Evolutionary conservation across 225 moss, liverwort and hornwort genomes (phyloP), one percentile per base, ranked within the genome.

Genomic region (Pleurozium schreberi): DNA sequence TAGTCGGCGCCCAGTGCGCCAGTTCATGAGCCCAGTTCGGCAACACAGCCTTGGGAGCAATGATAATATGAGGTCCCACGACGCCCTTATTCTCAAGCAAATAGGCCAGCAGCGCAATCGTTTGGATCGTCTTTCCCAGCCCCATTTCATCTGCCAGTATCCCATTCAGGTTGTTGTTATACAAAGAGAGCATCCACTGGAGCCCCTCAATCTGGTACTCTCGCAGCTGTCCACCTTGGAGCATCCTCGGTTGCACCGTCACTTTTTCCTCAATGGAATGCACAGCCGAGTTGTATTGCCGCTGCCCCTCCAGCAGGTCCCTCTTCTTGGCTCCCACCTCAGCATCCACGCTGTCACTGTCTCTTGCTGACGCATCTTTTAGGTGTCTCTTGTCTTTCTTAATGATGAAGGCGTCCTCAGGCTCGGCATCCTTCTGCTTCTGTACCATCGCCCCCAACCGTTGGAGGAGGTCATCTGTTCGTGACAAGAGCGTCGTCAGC

Each of bases 121-220:
- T 97, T 87, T 99, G 99, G n/a, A 99, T 99, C 22, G 99, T 99
- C 91, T 99, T 99, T 38, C 99, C 99, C 43, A 99, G 87, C 28
- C 99, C 99, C 99, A 99, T 99, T 89, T 99, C 99, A 85, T 99
- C 99, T 28, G 99, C 99, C 86, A 99, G 89, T 64, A 99, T 99
- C 42, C 99, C 99, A 88, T 99, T 99, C 57, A 99, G 90, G 86
- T 97, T 99, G 87, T 99, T 99, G 84, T 99, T 99, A 82, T 99
- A 99, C 88, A 99, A 88, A 70, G 97, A 97, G 55, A 99, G 96
- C 99, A 99, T 99, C 99, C 99, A 99, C 84, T 99, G 99, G n/a
- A 99, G 95, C 61, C 99, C 99, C 90, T 99, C 99, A n/a, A 99
- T 83, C 90, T 99, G 99, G 91, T 99, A 99, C 57, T 93, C 91